Base-by-base conservation (phyloP, 2,329 filamentous ascomycete genomes). In the Ilyonectria sp. region DNA sequence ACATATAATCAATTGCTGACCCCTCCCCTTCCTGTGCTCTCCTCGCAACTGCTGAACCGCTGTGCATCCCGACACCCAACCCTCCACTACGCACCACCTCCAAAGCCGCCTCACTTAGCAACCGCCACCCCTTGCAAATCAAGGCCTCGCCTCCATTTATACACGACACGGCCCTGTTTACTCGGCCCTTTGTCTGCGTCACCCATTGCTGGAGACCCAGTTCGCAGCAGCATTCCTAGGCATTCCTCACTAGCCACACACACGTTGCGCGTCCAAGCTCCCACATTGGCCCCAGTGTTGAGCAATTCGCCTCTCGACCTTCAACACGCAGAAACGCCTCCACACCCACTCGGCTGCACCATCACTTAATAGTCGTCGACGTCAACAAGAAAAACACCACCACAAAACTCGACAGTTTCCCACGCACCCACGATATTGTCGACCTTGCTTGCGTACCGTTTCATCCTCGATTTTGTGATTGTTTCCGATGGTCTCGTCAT, bases 401-500 rank as follows among this genome's bases (percentile, higher is more conserved):
- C 3, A 19, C 1, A 47, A 71, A 65, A 47, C 40, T 35, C 29
- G 44, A 61, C 57, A 63, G 44, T 46, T 35, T 35, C 23, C 19
- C 43, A 29, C 50, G 11, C 19, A 26, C 33, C 37, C 31, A 49
- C 55, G 8, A n/a, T 46, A 33, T 43, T 35, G 37, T 60, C 50
- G 46, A 40, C 46, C 53, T 23, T 43, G 46, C 44, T 59, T 31
- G 11, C 26, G 21, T 15, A 26, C 6, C 23, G 50, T 47, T n/a
- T 10, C 8, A 31, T 31, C 21, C 19, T 43, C 55, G 64, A 68
- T 57, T 58, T 65, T 62, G 59, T 26, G 71, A 68, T 68, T 37
- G 64, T 63, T 69, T 72, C 77, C 77, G 72, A 80, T 80, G 78
- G 77, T 80, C 68, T 79, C 78, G 71, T 77, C 76, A 79, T 71